Conservation (phyloP, 306 rosid species). For the Purshia tridentata region DNA sequence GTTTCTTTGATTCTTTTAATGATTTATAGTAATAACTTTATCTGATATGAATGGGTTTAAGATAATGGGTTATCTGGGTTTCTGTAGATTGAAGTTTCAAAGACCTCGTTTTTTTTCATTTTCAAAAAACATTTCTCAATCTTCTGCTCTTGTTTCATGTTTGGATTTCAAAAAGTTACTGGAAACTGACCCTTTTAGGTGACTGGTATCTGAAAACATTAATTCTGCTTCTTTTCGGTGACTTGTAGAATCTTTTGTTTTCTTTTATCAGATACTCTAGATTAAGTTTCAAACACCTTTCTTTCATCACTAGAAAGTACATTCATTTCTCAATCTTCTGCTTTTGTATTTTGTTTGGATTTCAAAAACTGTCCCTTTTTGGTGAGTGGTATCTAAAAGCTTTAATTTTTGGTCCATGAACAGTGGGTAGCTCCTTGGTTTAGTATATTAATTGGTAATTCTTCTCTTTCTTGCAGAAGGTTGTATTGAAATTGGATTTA, state of each 20-base stretch:
- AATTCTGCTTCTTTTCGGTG: too few relatives aligned
- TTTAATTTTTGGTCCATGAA: not conserved
- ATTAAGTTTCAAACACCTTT: not conserved
- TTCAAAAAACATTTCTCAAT: not conserved
- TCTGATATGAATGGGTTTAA: not conserved
- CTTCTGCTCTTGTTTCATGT: not conserved
- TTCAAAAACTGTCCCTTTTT: not conserved
- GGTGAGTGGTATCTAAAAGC: not conserved
- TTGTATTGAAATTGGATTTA: slow-evolving; percentile 69
- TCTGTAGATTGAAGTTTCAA: not conserved
- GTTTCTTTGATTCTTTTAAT: slow-evolving; percentile 10
- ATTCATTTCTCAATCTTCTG: not conserved
- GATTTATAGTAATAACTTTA: not conserved
- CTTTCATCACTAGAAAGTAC: not conserved
- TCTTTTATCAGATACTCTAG: not conserved
- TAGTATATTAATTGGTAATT: not conserved
- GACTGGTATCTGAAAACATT: too few relatives aligned
- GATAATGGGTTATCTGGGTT: too few relatives aligned
- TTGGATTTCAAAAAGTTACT: not conserved
- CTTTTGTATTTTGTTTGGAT: not conserved
- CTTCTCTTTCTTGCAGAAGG: slow-evolving; percentile 47
- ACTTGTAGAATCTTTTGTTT: too few relatives aligned
- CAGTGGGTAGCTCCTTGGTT: not conserved
- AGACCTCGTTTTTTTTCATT: not conserved
- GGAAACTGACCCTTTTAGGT: not conserved